Base-by-base conservation (phyloP, 2,329 filamentous ascomycete species). In the Penicillium sclerotiorum region DNA sequence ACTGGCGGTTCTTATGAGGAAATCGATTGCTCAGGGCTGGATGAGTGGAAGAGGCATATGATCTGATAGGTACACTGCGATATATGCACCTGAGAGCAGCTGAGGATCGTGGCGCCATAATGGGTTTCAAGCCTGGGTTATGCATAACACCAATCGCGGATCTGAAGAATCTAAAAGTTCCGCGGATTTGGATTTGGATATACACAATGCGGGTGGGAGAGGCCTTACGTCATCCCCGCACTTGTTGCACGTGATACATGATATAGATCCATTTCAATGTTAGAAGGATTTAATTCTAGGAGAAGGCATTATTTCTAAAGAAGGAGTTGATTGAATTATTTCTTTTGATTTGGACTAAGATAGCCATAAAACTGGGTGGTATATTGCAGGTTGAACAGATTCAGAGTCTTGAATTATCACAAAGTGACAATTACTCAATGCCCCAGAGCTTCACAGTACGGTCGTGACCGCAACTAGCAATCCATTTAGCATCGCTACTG, bases 391-490 rank as follows among this genome's bases (percentile, higher is more conserved):
- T n/a, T n/a, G n/a, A n/a, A n/a, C n/a, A n/a, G n/a, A n/a, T n/a
- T n/a, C n/a, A n/a, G n/a, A n/a, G n/a, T n/a, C n/a, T n/a, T n/a
- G n/a, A 12, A 32, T 28, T 32, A 32, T 32, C 11, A 20, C n/a
- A n/a, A n/a, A n/a, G n/a, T n/a, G n/a, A n/a, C 27, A 15, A 5
- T 57, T 90, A 89, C 58, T 96, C 93, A 57, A 91, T 83, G 4
- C 90, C 90, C 94, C 94, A 99, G 2, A 99, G 78, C 77, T 99
- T 99, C 43, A 97, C 89, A 2, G 93, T 97, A 46, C 92, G 83
- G 72, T 99, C 94, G 67, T 96, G 90, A 3, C 94, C 92, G 59
- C 90, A 91, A 68, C 91, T 96, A 20, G 93, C 89, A 70, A 99
- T 95, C 90, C 91, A 99, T 66, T 80, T 87, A 8, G 86, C 89